Evolutionary conservation across 495 filamentous ascomycete species (phyloP), one percentile per base, ranked within the genome.

Genomic region (Hypoxylon lenormandii): DNA sequence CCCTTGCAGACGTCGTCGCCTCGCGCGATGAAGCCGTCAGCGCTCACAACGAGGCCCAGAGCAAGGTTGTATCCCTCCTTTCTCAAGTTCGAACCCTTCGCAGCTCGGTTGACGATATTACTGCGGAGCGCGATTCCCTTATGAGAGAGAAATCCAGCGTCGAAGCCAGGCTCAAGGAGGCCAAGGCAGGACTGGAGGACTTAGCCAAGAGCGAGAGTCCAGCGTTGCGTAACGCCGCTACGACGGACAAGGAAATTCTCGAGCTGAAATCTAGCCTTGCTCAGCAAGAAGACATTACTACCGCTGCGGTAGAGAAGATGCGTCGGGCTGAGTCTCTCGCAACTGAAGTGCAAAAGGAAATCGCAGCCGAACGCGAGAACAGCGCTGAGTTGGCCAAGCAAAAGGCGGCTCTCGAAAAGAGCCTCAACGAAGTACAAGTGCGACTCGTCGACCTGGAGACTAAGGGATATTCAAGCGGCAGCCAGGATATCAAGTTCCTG

Each of bases 291-390:
- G 95, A 98, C 75, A 89, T 98, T 23, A 93, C 93, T 16, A 85
- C 91, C 3, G 95, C 95, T 1, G 95, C 95, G 0, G 90, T 98
- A 46, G 94, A 93, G 74, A 98, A 98, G 82, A 98, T 98, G 95
- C 86, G 95, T n/a, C 89, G 94, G 11, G 93, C 96, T 0, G 95
- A 98, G 74, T 92, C 92, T 37, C 81, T 98, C 13, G 88, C 88
- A 1, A 87, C 87, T 15, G 96, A 98, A 79, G 90, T 95, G 61
- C 94, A 98, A 75, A 96, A 96, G 79, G 95, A 98, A 72, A 91
- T 98, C 45, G 89, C 89, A n/a, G 88, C 87, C 12, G 95, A 97
- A 76, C 87, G 95, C 15, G 96, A 98, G 70, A 83, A 84, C 42
- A 94, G 90, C 70, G 89, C 89, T 12, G 88, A 89, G 60, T 84